Evolutionary conservation across 768 basidiomycete species (phyloP), one percentile per base, ranked within the genome.

Genomic region (Aureoboletus auriporus): DNA sequence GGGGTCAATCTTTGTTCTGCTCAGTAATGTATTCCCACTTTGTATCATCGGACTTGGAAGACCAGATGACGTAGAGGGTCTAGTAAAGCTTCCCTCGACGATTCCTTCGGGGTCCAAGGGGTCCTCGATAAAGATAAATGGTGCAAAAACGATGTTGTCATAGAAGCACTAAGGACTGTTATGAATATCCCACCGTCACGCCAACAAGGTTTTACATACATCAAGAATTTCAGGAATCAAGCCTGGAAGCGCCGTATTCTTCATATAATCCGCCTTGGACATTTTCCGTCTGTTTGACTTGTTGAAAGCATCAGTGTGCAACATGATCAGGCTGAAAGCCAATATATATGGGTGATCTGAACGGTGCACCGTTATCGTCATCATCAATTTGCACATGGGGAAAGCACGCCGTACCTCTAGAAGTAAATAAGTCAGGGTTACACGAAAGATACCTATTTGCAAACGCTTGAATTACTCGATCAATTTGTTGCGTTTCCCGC

Each of bases 281-380:
- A 99, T 99, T 71, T 98, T 98, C 44, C 83, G 85, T 71, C 89
- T 97, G 71, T 98, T 98, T 53, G 90, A 91, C 69, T 87, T 90
- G 70, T 99, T 99, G 76, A 98, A 98, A 6, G 87, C 90, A 63
- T 99, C 96, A 14, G 96, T 99, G 64, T 98, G 94, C 42, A 97
- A 75, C 95, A 99, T 98, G 59, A 98, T 96, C 62, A 97, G 74
- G 58, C 95, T 97, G 71, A 97, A 98, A 11, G 95, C 93, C 40
- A 98, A 74, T 44, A 98, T 89, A 69, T 98, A 97, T 10, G 95
- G 89, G 58, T 95, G 86, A 61, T 96, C 93, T 94, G 53, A 20
- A 33, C 29, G 36, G 36, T 30, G 37, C 27, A 50, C 37, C 31
- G 53, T 46, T 11, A 27, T 43, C 42, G 13, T 30, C 12, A 30